A percentile compares a stretch with the other conserved stretches of the same genome.
Evolutionary conservation across 805 yeast genomes (phyloP).

Genomic region (Myxozyma nipponensis): DNA sequence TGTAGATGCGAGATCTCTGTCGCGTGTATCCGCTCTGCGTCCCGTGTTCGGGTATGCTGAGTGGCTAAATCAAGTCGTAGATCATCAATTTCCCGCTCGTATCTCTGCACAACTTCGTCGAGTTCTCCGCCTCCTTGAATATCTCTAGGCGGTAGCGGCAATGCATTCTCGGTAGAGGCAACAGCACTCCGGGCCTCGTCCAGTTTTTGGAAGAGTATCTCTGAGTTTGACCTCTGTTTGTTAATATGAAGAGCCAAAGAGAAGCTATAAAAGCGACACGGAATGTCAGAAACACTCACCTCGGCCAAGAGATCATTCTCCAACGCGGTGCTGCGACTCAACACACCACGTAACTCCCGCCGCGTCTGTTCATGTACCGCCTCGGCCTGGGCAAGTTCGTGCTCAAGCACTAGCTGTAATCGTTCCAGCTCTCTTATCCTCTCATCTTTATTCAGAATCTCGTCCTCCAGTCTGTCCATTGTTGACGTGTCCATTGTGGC

Average conservation of each 20-base stretch:
- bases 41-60: constrained; percentile 2
- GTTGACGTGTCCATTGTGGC: too few species aligned
- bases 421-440: constrained; percentile 9
- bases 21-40: neutral
- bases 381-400: constrained; percentile 5
- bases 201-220: neutral
- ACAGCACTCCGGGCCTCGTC: neutral
- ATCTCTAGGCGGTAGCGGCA: neutral
- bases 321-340: constrained; percentile 1
- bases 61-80: constrained; percentile 23
- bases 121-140: neutral
- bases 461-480: neutral
- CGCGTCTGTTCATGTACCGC: constrained; percentile 1
- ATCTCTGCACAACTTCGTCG: too few species aligned
- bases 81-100: constrained; percentile 13
- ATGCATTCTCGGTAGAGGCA: neutral
- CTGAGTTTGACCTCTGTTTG: neutral
- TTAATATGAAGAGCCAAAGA: neutral
- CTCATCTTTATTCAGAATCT: neutral
- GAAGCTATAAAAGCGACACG: neutral
- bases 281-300: neutral
- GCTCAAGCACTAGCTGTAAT: constrained; percentile 11
- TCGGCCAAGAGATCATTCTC: constrained; percentile 8
- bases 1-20: constrained; percentile 1
- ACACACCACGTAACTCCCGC: neutral